These are phyloP conservation scores for Monilinia fructicola DNA, from an alignment of 2,329 filamentous ascomycete species.

Conservation along the genomic window DNA sequence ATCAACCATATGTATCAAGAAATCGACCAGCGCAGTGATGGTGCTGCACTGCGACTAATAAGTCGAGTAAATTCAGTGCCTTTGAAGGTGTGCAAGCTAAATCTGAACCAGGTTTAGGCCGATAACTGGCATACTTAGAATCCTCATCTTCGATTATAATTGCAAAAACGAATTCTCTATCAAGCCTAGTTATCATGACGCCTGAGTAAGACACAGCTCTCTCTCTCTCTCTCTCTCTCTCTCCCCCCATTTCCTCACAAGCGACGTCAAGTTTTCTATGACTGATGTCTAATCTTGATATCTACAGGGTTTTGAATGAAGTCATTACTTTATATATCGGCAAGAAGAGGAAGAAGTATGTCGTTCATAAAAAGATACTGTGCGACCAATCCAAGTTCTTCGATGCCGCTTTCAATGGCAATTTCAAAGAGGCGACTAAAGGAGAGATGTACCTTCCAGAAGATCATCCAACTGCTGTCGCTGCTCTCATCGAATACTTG, in stretches of 20 bases:
- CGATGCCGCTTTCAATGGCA: constrained; percentile 8
- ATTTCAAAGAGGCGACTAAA: background rate
- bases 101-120: background rate
- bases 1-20: background rate
- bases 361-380: constrained; percentile 28
- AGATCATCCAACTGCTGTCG: constrained; percentile 9
- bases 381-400: constrained; percentile 28
- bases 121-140: background rate
- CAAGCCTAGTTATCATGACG: background rate
- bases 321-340: constrained; percentile 28
- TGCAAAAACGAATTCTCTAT: background rate
- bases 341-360: constrained; percentile 17
- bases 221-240: background rate
- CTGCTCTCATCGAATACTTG: constrained; percentile 7
- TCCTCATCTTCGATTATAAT: no score
- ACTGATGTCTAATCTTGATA: background rate
- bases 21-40: background rate
- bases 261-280: background rate
- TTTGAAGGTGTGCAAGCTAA: background rate
- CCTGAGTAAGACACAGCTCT: background rate
- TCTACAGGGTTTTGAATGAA: background rate
- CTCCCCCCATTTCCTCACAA: background rate
- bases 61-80: no score
- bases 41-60: no score
- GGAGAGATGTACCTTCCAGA: constrained; percentile 23